Base-by-base conservation (phyloP, 2,329 filamentous ascomycete species). In the Ascosphaera aggregata region DNA sequence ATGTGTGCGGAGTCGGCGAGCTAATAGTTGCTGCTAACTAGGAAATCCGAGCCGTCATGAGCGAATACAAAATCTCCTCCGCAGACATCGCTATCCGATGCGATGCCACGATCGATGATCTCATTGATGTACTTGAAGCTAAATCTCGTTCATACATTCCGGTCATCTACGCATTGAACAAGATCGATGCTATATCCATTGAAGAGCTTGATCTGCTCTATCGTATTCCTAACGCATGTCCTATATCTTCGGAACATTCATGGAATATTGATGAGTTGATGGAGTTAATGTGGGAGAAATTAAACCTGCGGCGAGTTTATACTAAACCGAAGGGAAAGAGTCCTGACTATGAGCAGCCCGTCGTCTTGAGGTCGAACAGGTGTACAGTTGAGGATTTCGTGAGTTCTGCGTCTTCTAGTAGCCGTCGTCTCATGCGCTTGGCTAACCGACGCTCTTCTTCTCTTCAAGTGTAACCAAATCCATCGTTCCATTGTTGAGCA, bases 91-190 rank as follows among this genome's bases (percentile, higher is more conserved):
- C 18, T 43, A 2, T 36, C 11, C 16, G 13, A 9, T 42, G 71
- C n/a, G n/a, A n/a, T n/a, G 82, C 79, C 32, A 95, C 89, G 1
- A 84, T 98, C 27, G 89, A 98, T 61, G 86, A 98, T 59, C 80
- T 98, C 57, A 98, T 98, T 62, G 89, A 98, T 57, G 84, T 94
- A 44, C 94, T 98, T 60, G 95, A 95, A 86, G 92, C 89, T 59
- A 82, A 94, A 54, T 89, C 98, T 64, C 69, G 89, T 53, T 98
- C 92, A 59, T 98, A 98, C 65, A 94, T 98, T 64, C 9, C 18
- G 66, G 81, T 53, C 68, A n/a, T 98, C 22, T 98, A 98, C 61
- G 86, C 95, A 22, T 98, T 98, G 73, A 98, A 98, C 76, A 98
- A 98, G 63, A 92, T 98, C 61, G 89, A 98, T 62, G 77, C 73